A percentile compares a stretch with the other conserved stretches of the same genome.
These are phyloP conservation scores for Epichloe sylvatica DNA, from an alignment of 2,329 filamentous ascomycete genomes.

Conservation along the genomic window DNA sequence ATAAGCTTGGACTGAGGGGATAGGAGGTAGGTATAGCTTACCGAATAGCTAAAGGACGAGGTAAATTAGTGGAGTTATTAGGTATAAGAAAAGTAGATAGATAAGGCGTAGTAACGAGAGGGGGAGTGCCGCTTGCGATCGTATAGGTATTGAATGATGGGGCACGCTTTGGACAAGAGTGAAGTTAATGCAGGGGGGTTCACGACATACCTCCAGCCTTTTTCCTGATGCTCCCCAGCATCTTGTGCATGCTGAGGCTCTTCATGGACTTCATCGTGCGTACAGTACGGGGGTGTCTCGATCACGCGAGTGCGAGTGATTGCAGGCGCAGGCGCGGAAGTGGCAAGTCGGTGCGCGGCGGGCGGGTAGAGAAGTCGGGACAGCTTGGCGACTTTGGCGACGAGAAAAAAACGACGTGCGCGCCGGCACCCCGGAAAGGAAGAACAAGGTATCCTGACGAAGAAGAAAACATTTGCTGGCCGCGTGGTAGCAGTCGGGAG, in stretches of 20 bases:
- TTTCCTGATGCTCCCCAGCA: slow-evolving; percentile 41
- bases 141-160: too few relatives aligned
- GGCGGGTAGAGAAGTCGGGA: neutral
- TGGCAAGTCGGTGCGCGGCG: too few relatives aligned
- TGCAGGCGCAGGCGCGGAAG: neutral
- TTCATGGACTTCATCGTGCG: slow-evolving; percentile 32
- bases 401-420: neutral
- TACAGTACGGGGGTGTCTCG: neutral
- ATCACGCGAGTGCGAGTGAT: neutral
- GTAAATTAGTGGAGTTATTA: too few relatives aligned
- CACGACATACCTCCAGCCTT: slow-evolving; percentile 21
- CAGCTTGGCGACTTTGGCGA: neutral
- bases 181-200: too few relatives aligned
- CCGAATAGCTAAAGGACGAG: too few relatives aligned
- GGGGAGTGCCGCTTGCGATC: too few relatives aligned
- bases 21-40: too few relatives aligned
- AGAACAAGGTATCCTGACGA: neutral
- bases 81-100: too few relatives aligned
- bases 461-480: neutral
- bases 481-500: neutral
- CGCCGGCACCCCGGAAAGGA: neutral
- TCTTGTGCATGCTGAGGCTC: slow-evolving; percentile 40
- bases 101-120: too few relatives aligned
- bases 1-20: too few relatives aligned
- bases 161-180: too few relatives aligned